A percentile compares a stretch with the other conserved stretches of the same genome.
Evolutionary conservation across 2,329 filamentous ascomycete species (phyloP).

Genomic region (Aspergillus ochraceus): DNA sequence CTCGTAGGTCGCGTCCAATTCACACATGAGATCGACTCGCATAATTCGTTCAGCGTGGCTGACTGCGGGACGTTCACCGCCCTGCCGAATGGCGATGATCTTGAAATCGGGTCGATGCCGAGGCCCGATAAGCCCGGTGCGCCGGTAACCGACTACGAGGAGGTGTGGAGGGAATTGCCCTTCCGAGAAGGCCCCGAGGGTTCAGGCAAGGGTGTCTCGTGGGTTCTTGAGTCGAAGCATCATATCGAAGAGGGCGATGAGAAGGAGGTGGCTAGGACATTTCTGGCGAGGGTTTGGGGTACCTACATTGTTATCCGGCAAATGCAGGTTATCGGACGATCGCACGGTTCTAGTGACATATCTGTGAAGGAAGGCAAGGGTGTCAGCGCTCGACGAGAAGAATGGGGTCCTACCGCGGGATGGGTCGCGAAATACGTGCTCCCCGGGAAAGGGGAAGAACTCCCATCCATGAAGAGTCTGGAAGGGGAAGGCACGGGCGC

Average conservation of each 20-base stretch:
- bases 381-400: constrained; percentile 31
- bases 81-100: constrained; percentile 42
- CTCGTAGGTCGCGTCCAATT: constrained; percentile 35
- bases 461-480: constrained; percentile 25
- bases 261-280: constrained; percentile 26
- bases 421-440: constrained; percentile 11
- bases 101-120: constrained; percentile 43
- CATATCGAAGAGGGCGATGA: constrained; percentile 16
- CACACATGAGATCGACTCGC: constrained; percentile 42
- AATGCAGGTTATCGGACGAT: constrained; percentile 18
- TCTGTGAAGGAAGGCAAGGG: constrained; percentile 23
- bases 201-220: constrained; percentile 22
- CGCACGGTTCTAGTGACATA: constrained; percentile 8
- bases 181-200: constrained; percentile 33
- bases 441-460: not conserved
- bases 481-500: constrained; percentile 10
- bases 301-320: constrained; percentile 32
- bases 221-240: constrained; percentile 30
- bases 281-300: constrained; percentile 32
- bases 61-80: constrained; percentile 40
- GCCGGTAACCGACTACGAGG: constrained; percentile 57
- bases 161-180: constrained; percentile 60
- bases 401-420: constrained; percentile 9
- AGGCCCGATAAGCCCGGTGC: constrained; percentile 34
- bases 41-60: constrained; percentile 30